These are phyloP conservation scores for Alternaria triticina DNA, from an alignment of 2,329 filamentous ascomycete genomes.

Conservation along the genomic window DNA sequence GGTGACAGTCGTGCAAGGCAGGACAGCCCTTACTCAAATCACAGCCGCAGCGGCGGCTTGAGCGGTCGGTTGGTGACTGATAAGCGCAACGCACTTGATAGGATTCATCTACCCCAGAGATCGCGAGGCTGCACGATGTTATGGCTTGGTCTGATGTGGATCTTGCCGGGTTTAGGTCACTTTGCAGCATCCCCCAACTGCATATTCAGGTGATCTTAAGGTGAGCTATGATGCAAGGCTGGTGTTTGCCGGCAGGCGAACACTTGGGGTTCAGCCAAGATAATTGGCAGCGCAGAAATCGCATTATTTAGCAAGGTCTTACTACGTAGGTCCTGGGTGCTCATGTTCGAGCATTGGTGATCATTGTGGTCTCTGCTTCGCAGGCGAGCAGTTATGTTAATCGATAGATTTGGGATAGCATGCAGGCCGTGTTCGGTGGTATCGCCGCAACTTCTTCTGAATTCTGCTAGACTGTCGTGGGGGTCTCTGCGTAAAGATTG, in stretches of 20 bases:
- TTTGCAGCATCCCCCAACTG: background rate
- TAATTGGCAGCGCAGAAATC: too few relatives aligned
- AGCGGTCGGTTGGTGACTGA: background rate
- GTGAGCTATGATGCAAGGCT: background rate
- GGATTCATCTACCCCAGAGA: background rate
- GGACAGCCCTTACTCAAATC: conserved; percentile 1
- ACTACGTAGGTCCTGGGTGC: background rate
- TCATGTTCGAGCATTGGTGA: background rate
- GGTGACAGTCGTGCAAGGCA: background rate
- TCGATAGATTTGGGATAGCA: background rate
- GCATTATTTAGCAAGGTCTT: background rate
- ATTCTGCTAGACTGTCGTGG: background rate
- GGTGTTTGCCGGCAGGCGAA: background rate
- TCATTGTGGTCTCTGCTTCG: background rate
- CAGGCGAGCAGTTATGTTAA: background rate
- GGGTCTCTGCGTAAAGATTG: background rate
- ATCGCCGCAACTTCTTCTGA: background rate
- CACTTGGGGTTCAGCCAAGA: background rate
- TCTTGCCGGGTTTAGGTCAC: background rate
- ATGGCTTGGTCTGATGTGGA: background rate
- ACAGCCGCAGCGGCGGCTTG: background rate
- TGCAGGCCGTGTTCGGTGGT: background rate
- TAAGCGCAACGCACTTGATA: conserved; percentile 3
- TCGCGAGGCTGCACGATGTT: background rate
- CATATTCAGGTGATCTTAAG: background rate